Conservation (phyloP, 164 flowering plant species). For the Vitis rupestris region DNA sequence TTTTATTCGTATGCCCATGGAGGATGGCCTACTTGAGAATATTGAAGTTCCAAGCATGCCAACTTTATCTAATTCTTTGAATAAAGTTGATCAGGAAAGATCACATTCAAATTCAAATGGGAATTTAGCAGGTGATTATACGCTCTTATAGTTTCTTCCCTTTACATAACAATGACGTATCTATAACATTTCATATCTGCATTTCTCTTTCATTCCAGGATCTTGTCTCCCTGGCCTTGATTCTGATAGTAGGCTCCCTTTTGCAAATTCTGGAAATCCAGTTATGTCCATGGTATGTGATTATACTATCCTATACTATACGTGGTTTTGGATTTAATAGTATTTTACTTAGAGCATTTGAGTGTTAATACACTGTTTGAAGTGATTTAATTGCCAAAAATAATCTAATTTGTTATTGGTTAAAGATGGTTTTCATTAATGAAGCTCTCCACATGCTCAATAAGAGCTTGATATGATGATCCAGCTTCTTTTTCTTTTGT, state of each 20-base stretch:
- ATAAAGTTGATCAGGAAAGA: conserved; percentile 34
- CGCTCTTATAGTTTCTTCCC: conserved; percentile 1
- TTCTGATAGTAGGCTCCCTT: conserved; percentile 66
- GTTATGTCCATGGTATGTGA: conserved; percentile 85
- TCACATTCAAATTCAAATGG: conserved; percentile 54
- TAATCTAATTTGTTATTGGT: too few relatives aligned
- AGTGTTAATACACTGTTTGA: too few relatives aligned
- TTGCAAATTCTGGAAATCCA: conserved; percentile 82
- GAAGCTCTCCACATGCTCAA: too few relatives aligned
- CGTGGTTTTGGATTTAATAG: not conserved
- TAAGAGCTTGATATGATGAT: too few relatives aligned
- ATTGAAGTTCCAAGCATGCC: conserved; percentile 63
- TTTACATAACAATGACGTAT: conserved; percentile 1
- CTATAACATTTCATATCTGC: not conserved
- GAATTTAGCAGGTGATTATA: conserved; percentile 36
- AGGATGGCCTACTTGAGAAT: conserved; percentile 70
- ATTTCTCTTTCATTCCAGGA: conserved; percentile 32
- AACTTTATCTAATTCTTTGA: conserved; percentile 26
- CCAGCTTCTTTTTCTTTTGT: too few relatives aligned
- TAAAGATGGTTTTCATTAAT: too few relatives aligned
- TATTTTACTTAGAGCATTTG: not conserved
- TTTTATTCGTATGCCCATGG: conserved; percentile 85
- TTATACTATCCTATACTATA: not conserved
- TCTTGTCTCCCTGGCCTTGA: conserved; percentile 30
- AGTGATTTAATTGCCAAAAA: too few relatives aligned